Percentiles rank a stretch among this genome's conserved stretches.
phyloP scores from a whole-genome alignment of 2,329 filamentous ascomycete species.

The Epichloe hybrida region DNA sequence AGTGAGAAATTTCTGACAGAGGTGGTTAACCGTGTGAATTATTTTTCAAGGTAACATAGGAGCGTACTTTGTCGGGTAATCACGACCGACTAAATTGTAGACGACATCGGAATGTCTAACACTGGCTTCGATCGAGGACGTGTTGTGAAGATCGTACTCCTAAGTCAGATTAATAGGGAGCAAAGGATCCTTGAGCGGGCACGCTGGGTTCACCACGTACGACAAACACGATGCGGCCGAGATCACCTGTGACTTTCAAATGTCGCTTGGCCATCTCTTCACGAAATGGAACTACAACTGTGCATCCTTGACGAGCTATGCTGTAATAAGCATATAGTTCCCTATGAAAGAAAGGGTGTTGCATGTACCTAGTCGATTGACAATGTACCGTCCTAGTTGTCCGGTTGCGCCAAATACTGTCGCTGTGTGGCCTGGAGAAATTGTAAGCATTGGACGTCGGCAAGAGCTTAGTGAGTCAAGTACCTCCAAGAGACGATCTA shows the following conservation, averaged over 20 bases:
- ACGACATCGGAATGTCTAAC: constrained; percentile 95
- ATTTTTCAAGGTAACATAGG: not conserved
- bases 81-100: constrained; percentile 87
- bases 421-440: constrained; percentile 65
- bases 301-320: constrained; percentile 80
- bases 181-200: not conserved
- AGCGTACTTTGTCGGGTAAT: constrained; percentile 85
- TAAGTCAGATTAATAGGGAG: constrained; percentile 20
- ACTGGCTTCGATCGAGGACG: constrained; percentile 87
- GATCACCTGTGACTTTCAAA: constrained; percentile 88
- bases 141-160: constrained; percentile 95
- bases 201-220: constrained; percentile 29
- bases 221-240: constrained; percentile 79
- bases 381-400: constrained; percentile 91
- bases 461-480: constrained; percentile 5
- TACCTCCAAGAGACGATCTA: constrained; percentile 84
- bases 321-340: not conserved
- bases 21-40: constrained; percentile 9
- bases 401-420: constrained; percentile 97
- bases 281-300: constrained; percentile 81
- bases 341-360: not conserved
- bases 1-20: constrained; percentile 77
- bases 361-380: constrained; percentile 68
- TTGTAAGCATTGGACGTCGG: constrained; percentile 13
- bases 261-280: constrained; percentile 98